Evolutionary conservation across 2,329 filamentous ascomycete genomes (phyloP).

Genomic region (Monilinia fructigena): DNA sequence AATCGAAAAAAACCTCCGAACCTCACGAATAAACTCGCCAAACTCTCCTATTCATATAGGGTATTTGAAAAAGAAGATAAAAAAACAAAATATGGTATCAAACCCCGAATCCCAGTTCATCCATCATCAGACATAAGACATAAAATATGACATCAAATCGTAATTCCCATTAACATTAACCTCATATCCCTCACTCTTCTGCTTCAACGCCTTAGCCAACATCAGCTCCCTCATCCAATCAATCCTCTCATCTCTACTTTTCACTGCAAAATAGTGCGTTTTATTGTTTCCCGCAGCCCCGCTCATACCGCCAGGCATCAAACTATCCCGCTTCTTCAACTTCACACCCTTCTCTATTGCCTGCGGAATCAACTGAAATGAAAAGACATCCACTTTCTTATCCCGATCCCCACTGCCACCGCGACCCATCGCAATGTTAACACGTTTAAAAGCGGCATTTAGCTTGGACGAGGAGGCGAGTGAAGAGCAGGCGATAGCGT

Average conservation of each 20-base stretch:
- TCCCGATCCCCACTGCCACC: slow-evolving; percentile 52
- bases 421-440: slow-evolving; percentile 54
- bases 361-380: slow-evolving; percentile 77
- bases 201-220: slow-evolving; percentile 82
- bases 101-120: slow-evolving; percentile 1
- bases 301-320: slow-evolving; percentile 25
- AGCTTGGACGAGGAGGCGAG: slow-evolving; percentile 73
- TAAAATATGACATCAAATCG: slow-evolving; percentile 50
- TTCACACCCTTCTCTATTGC: slow-evolving; percentile 47
- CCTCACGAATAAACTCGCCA: not conserved
- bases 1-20: not conserved
- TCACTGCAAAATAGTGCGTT: slow-evolving; percentile 91
- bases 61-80: not conserved
- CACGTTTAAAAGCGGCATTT: slow-evolving; percentile 80
- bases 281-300: slow-evolving; percentile 55
- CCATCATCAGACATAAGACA: not conserved
- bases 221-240: slow-evolving; percentile 97
- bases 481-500: slow-evolving; percentile 80
- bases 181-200: slow-evolving; percentile 80
- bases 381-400: slow-evolving; percentile 65
- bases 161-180: slow-evolving; percentile 77
- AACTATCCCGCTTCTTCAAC: slow-evolving; percentile 47
- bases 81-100: slow-evolving; percentile 16
- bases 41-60: not conserved
- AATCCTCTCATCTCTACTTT: slow-evolving; percentile 82